A percentile compares a stretch with the other conserved stretches of the same genome.
Conservation (phyloP, 495 filamentous ascomycete genomes). For the Chaetomium cochliodes region DNA sequence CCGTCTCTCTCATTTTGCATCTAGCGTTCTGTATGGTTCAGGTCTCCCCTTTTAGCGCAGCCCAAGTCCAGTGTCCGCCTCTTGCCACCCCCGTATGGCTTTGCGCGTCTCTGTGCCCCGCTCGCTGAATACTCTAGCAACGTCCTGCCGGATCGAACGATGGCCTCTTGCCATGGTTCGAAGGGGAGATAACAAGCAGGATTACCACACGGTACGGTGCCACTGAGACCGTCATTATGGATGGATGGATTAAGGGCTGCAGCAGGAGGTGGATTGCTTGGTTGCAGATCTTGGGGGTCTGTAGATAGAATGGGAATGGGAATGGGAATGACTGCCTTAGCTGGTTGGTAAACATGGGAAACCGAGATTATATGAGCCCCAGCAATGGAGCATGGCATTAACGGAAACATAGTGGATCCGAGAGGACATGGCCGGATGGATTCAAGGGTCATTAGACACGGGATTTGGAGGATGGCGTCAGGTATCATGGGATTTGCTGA, state of each 20-base stretch:
- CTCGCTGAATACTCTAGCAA: constrained; percentile 18
- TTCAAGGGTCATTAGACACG: too few species aligned
- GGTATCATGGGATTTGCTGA: background rate
- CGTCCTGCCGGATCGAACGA: background rate
- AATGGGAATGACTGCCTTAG: constrained; percentile 4
- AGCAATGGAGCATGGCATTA: constrained; percentile 12
- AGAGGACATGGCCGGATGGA: background rate
- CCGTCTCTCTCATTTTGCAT: background rate
- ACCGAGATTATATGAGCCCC: background rate
- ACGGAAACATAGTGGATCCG: background rate
- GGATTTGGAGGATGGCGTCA: constrained; percentile 6
- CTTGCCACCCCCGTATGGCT: background rate
- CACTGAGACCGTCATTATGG: too few species aligned
- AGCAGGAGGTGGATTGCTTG: background rate
- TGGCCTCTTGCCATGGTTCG: background rate
- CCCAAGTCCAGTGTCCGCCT: background rate
- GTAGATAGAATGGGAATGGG: constrained; percentile 4
- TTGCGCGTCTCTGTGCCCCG: constrained; percentile 5
- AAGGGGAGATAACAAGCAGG: background rate
- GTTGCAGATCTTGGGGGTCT: background rate
- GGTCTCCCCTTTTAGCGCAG: constrained; percentile 8
- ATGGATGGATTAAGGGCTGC: too few species aligned
- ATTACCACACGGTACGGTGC: background rate
- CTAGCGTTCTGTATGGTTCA: background rate
- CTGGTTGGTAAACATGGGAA: background rate